Base-by-base conservation (phyloP, 2,329 filamentous ascomycete genomes). In the Alternaria incomplexa region DNA sequence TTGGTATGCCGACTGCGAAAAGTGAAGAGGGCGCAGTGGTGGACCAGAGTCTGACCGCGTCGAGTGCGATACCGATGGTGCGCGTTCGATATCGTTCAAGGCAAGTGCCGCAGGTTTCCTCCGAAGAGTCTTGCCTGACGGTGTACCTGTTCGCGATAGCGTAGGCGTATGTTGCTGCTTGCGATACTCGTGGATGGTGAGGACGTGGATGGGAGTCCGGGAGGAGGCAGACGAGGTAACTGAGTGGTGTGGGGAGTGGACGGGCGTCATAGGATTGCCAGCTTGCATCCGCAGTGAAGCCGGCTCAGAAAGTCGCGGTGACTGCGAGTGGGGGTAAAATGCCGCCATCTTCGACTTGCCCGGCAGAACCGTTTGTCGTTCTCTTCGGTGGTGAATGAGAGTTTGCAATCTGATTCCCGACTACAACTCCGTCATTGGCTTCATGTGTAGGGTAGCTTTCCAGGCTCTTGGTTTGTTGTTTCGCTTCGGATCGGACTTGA, bases 141-240 rank as follows among this genome's bases (percentile, higher is more conserved):
- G 73, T 13, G 76, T 73, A 12, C 63, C 69, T 13, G 71, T 66
- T 40, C 70, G 71, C 44, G 72, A 68, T n/a, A 45, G 50, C 26
- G 50, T 70, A 7, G 79, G 77, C 50, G 76, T 76, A 40, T 73
- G 68, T 54, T 80, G 77, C 65, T 78, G 77, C 61, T 77, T 78
- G 60, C 79, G 78, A 58, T 81, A 81, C 60, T 80, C 77, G 71
- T 79, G 79, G 20, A 81, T 69, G 22, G 79, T 74, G n/a, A 81
- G 69, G 4, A 73, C 69, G 47, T 78, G 78, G 20, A 77, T 44
- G 5, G 77, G 75, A 32, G 75, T 75, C 23, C 74, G 74, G 6
- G 76, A 72, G 28, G 76, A 75, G 15, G 69, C 65, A 5, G 78
- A 77, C 32, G 73, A 77, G 32, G 73, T 68, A 22, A 77, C 68